Evolutionary conservation across 1,284 basidiomycete species (phyloP), one percentile per base, ranked within the genome.

Genomic region (Leucoagaricus sp.): DNA sequence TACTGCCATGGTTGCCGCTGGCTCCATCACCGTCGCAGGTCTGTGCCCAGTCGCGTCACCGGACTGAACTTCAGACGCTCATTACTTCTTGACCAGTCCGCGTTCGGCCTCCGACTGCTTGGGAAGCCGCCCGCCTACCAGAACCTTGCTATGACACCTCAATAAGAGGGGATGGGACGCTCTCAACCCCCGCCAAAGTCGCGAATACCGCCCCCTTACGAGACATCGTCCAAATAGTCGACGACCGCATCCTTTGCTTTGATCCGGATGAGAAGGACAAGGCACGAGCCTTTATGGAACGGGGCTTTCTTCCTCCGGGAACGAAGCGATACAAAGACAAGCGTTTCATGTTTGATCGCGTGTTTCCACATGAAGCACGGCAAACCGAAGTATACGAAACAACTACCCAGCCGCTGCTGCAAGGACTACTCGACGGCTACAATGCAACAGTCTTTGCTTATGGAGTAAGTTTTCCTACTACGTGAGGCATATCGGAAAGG

Each of bases 361-460:
- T 98, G 25, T 96, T 97, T 68, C 81, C 87, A 61, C 84, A 87
- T 67, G 83, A 89, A 38, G 83, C 91, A 25, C 78, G 76, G 17
- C 96, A 98, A 72, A 82, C 85, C 60, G 90, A 94, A 58, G 91
- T 98, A 9, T 98, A 94, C 68, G 86, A 88, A 63, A 77, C 85
- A 52, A 96, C 94, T 4, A 84, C 93, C 10, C 88, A 89, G 67
- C 93, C 93, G 31, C 76, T 98, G 42, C 77, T 98, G 19, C 80
- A 84, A 59, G 88, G 91, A 34, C 76, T 98, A 15, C 75, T 98
- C 58, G 90, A 96, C 64, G 96, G 96, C n/a, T 98, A 86, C 75
- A 97, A 98, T 66, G 91, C 94, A 31, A 98, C 96, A 6, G 91
- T 96, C 7, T 98, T 98, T 78, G 96, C 96, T 2, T 97, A 98